Conservation (phyloP, 306 rosid genomes). For the Trifolium repens region DNA sequence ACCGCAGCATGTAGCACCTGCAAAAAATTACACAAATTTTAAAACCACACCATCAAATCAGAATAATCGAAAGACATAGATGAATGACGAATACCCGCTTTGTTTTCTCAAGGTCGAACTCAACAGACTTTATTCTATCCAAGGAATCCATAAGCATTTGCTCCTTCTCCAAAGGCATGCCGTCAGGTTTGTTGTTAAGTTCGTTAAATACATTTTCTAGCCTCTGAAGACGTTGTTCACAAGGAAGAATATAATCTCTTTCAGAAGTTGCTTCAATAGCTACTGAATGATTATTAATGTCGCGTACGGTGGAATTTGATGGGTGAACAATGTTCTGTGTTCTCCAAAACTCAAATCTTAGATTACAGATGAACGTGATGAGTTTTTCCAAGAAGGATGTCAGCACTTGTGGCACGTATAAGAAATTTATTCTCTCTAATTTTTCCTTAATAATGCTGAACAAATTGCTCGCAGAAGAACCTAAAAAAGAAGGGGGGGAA, state of each 20-base stretch:
- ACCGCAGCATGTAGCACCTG: constrained; percentile 81
- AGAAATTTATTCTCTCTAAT: constrained; percentile 55
- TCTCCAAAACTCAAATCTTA: constrained; percentile 70
- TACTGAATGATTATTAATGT: constrained; percentile 47
- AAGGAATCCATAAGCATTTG: constrained; percentile 79
- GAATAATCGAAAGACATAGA: constrained; percentile 20
- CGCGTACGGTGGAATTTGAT: constrained; percentile 50
- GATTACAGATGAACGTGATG: constrained; percentile 49
- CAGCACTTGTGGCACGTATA: constrained; percentile 49
- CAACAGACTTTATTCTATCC: constrained; percentile 88
- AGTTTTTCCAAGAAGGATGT: constrained; percentile 63
- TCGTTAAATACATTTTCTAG: constrained; percentile 71
- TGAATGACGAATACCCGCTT: constrained; percentile 63
- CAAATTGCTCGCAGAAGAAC: constrained; percentile 51
- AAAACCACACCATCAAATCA: constrained; percentile 11
- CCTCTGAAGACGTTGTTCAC: constrained; percentile 76
- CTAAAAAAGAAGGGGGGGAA: constrained; percentile 44
- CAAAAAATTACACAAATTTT: constrained; percentile 20
- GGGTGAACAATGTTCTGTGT: constrained; percentile 67
- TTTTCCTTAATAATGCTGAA: constrained; percentile 54
- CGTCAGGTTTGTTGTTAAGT: constrained; percentile 71
- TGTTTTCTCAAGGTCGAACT: constrained; percentile 88
- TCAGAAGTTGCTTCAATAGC: constrained; percentile 57
- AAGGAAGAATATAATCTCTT: constrained; percentile 67
- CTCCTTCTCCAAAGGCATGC: constrained; percentile 87